Evolutionary conservation across 495 filamentous ascomycete genomes (phyloP), one percentile per base, ranked within the genome.

Genomic region (Trichoderma reesei): DNA sequence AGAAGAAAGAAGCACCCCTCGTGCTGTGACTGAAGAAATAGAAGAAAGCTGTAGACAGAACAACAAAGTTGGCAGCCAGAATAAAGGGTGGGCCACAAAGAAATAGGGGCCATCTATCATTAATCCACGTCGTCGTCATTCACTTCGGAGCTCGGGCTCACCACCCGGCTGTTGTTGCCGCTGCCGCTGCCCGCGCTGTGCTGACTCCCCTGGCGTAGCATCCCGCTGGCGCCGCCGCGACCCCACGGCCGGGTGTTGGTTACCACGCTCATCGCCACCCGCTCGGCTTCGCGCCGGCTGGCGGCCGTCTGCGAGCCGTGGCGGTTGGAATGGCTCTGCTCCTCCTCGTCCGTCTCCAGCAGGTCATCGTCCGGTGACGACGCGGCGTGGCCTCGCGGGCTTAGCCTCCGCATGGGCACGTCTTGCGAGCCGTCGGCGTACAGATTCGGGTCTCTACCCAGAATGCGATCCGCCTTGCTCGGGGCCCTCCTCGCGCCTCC

Each of bases 381-480:
- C n/a, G n/a, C 64, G 31, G 71, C 67, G 18, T 68, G 66, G 5
- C 79, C 79, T 0, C 70, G 62, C 4, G 71, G 72, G 46, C 74
- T 76, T n/a, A 81, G 68, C 41, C 72, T 69, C 13, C 69, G 70
- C 74, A 81, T 72, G 7, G 75, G 75, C 1, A 81, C 74, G 26
- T 72, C 67, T 8, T 70, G 42, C 20, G 69, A 71, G 60, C 72
- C 74, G 54, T 82, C 79, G 3, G 63, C 74, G 65, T 79, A 81
- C 46, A 79, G 64, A 64, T 76, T 79, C 18, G 79, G 79, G 63
- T 82, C 79, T 6, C 79, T 73, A 31, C 79, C 79, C 4, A 82
- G 65, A 2, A 82, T 69, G n/a, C 79, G 77, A 65, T 81, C 79
- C 7, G 79, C 79, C 64, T 82, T 82, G 60, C 73, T 78, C 3